Percentiles rank a stretch among this genome's conserved stretches.
These are phyloP conservation scores for Talaromyces sp. DNA, from an alignment of 2,329 filamentous ascomycete genomes.

Conservation along the genomic window DNA sequence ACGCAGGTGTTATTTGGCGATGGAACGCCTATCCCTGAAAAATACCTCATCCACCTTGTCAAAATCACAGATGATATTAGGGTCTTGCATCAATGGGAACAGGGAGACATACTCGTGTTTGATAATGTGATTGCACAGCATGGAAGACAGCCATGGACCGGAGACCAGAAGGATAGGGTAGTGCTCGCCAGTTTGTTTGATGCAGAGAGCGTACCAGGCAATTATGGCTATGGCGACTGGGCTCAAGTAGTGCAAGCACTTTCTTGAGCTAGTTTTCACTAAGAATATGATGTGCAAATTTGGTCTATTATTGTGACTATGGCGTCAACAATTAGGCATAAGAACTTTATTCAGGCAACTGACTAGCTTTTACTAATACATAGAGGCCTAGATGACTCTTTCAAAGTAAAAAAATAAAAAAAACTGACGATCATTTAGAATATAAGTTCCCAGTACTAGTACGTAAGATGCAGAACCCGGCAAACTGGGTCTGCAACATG, in stretches of 20 bases:
- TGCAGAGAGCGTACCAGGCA: slow-evolving; percentile 42
- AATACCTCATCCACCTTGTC: slow-evolving; percentile 38
- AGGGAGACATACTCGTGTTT: slow-evolving; percentile 46
- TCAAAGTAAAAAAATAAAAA: not conserved
- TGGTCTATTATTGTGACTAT: not conserved
- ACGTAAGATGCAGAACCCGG: not conserved
- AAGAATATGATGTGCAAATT: too few species aligned
- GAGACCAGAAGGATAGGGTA: slow-evolving; percentile 42
- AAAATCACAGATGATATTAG: slow-evolving; percentile 48
- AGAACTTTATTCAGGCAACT: not conserved
- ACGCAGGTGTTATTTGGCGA: slow-evolving; percentile 43
- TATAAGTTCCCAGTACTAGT: too few species aligned
- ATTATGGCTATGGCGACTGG: slow-evolving; percentile 42
- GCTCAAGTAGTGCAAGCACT: slow-evolving; percentile 39
- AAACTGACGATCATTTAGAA: not conserved
- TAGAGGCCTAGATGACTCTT: too few species aligned
- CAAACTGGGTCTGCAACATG: not conserved
- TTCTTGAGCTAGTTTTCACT: not conserved
- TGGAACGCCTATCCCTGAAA: slow-evolving; percentile 45
- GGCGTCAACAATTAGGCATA: not conserved
- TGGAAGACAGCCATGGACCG: slow-evolving; percentile 46
- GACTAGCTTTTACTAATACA: too few species aligned
- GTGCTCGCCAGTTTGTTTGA: slow-evolving; percentile 48
- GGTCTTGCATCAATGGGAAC: slow-evolving; percentile 46
- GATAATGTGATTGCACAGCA: slow-evolving; percentile 49